These are phyloP conservation scores for Pythium brassicae DNA, from an alignment of 352 stramenopile species.

Conservation along the genomic window DNA sequence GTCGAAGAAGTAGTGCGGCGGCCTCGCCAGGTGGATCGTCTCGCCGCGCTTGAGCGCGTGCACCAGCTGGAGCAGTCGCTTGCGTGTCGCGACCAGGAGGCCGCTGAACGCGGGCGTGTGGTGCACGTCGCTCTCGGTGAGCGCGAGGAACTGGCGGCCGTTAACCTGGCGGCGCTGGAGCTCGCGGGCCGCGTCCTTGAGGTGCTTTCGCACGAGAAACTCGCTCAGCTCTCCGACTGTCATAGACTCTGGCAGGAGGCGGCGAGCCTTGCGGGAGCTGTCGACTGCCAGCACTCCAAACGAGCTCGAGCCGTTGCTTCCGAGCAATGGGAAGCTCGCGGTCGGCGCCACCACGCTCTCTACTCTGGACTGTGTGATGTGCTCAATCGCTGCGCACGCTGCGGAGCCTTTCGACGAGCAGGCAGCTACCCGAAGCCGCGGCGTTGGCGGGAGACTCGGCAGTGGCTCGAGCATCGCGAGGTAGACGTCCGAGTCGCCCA, in stretches of 20 bases:
- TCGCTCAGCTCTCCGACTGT: constrained; percentile 31
- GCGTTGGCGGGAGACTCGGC: constrained; percentile 27
- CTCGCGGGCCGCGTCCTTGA: constrained; percentile 42
- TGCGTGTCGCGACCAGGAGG: constrained; percentile 52
- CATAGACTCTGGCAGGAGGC: constrained; percentile 57
- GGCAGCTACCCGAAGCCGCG: constrained; percentile 42
- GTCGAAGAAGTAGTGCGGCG: constrained; percentile 35
- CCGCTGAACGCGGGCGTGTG: constrained; percentile 42
- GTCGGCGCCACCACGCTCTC: constrained; percentile 36
- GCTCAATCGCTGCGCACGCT: not conserved
- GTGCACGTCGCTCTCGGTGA: constrained; percentile 50
- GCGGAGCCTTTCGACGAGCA: constrained; percentile 38
- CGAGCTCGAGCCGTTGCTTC: not conserved
- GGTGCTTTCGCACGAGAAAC: constrained; percentile 52
- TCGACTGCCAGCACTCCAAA: constrained; percentile 64
- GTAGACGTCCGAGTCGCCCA: constrained; percentile 73
- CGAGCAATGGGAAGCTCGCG: constrained; percentile 45
- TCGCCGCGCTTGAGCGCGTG: constrained; percentile 34
- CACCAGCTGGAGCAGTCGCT: constrained; percentile 49
- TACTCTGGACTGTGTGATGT: constrained; percentile 22
- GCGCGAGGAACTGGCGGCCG: constrained; percentile 32
- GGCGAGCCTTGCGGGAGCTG: constrained; percentile 40
- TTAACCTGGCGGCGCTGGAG: constrained; percentile 37
- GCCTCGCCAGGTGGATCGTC: constrained; percentile 33
- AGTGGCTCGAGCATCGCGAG: constrained; percentile 55